Conservation (phyloP, 768 basidiomycete species). For the Suillus decipiens region DNA sequence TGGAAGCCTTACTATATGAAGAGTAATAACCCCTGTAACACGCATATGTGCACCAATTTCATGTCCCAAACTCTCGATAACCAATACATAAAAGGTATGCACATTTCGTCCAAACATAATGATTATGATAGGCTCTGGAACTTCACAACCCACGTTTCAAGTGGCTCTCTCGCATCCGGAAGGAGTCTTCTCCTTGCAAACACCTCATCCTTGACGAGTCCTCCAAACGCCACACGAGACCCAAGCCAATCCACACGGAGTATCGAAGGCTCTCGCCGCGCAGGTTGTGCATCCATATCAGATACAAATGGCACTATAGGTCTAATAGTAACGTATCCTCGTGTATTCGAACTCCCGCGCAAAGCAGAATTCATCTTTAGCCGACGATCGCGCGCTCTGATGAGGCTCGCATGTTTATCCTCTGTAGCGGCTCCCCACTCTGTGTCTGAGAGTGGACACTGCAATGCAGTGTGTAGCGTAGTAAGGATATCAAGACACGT, state of each 20-base stretch:
- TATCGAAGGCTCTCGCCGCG: background rate
- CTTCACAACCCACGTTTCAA: slow-evolving; percentile 14
- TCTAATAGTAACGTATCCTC: background rate
- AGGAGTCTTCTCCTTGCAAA: slow-evolving; percentile 13
- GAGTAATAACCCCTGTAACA: background rate
- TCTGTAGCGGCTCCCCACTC: slow-evolving; percentile 12
- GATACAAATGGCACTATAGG: background rate
- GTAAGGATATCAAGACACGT: slow-evolving; percentile 12
- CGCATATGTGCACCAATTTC: background rate
- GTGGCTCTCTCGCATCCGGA: slow-evolving; percentile 8
- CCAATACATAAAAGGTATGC: background rate
- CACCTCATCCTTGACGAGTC: slow-evolving; percentile 10
- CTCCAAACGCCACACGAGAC: slow-evolving; percentile 9
- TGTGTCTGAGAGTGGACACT: slow-evolving; percentile 10
- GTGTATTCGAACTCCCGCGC: background rate
- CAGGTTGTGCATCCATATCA: background rate
- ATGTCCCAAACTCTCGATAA: background rate
- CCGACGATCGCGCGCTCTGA: slow-evolving; percentile 7
- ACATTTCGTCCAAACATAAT: background rate
- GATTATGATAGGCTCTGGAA: slow-evolving; percentile 2
- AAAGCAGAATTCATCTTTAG: background rate
- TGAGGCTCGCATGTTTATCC: background rate
- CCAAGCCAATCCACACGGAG: slow-evolving; percentile 17
- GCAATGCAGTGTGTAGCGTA: slow-evolving; percentile 9
- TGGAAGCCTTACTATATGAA: background rate